phyloP scores from a whole-genome alignment of 768 basidiomycete species.

The Pleurotus salmoneostramineus region DNA sequence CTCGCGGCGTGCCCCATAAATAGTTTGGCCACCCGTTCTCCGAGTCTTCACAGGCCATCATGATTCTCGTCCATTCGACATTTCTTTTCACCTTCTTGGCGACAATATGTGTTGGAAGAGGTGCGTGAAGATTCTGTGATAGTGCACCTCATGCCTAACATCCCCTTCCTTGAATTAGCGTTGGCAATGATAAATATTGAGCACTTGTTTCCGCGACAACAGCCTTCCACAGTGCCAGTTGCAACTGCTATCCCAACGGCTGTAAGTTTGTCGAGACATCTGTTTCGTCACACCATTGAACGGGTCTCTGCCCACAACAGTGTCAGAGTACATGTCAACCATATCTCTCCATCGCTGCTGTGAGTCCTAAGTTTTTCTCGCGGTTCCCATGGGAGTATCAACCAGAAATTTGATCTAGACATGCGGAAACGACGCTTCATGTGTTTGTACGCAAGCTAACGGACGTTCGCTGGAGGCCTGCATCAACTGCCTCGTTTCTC shows the following conservation, averaged over 20 bases:
- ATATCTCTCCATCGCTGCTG: neutral
- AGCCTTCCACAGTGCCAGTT: neutral
- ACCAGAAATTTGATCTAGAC: conserved; percentile 13
- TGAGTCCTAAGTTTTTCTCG: neutral
- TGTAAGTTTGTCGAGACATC: neutral
- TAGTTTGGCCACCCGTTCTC: too few species aligned
- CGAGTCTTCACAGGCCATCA: too few species aligned
- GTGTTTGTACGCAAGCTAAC: conserved; percentile 21
- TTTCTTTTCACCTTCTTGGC: too few species aligned
- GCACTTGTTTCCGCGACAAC: neutral
- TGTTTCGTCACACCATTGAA: neutral
- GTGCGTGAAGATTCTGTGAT: too few species aligned
- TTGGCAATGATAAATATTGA: too few species aligned
- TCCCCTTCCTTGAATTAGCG: too few species aligned
- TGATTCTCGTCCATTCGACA: too few species aligned
- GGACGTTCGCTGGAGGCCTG: conserved; percentile 22
- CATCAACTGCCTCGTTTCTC: conserved; percentile 22
- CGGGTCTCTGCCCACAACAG: neutral
- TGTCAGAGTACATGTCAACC: neutral
- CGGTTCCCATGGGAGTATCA: neutral
- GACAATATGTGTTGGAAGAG: too few species aligned
- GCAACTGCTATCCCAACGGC: neutral
- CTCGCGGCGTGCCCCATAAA: too few species aligned
- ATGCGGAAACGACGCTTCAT: conserved; percentile 17
- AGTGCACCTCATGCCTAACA: too few species aligned